Base-by-base conservation (phyloP, 768 basidiomycete genomes). In the Russula sp. region DNA sequence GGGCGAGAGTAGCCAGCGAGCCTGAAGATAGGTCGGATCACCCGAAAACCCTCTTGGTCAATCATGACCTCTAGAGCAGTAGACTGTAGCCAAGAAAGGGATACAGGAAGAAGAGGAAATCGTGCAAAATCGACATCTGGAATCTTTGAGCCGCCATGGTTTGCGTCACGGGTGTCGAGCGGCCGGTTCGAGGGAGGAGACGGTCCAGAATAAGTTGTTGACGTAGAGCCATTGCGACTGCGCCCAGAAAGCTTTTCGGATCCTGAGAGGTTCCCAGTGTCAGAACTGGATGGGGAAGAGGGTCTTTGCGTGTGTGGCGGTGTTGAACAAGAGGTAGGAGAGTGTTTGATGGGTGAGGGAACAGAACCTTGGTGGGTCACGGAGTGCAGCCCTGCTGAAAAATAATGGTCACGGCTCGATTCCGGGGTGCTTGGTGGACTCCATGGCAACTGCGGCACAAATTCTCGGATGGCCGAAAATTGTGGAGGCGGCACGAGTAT, bases 11-110 rank as follows among this genome's bases (percentile, higher is more conserved):
- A 82, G 10, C 83, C 83, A n/a, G 78, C 75, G 53, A 86, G 81
- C 64, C 76, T 78, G 75, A 92, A 86, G 8, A 75, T 71, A 20
- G 88, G 84, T 31, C 77, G 77, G 6, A 86, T 77, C 18, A 81
- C 78, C 31, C 90, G 82, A 68, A 90, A 91, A 4, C 89, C 87
- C 75, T 93, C 92, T 71, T 94, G 92, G 70, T 93, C 92, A 31
- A 94, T 85, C 72, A 84, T 80, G 39, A 93, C 74, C 61, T 88
- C 83, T 35, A 92, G 72, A 45, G 73, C 74, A 34, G 78, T 75
- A 45, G 77, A 76, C 65, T 79, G 77, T 11, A 89, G 77, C 85
- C 86, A 88, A 3, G 73, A 69, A 2, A 84, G 71, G 45, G 77
- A 72, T 32, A 70, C 64, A 0, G 78, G 80, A 32, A 78, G 74